Evolutionary conservation across 2,329 filamentous ascomycete species (phyloP), one percentile per base, ranked within the genome.

Genomic region (Cytospora piceicola): DNA sequence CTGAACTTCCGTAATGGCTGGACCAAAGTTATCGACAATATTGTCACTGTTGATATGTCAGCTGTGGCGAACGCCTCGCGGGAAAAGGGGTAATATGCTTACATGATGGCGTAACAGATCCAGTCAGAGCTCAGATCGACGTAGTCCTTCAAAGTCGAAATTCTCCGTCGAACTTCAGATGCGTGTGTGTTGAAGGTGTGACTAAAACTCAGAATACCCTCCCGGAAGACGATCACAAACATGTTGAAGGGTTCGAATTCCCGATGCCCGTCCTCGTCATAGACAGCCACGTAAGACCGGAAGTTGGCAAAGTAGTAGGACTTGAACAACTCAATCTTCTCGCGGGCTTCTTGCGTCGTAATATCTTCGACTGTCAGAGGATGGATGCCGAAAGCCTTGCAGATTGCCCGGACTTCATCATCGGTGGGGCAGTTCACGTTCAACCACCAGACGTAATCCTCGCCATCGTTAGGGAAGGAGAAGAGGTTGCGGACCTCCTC

Each of bases 301-400:
- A 98, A 99, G 77, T 92, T 96, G 59, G 97, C 92, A 77, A 99
- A 98, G 79, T 99, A 99, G 81, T 99, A 99, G 52, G 93, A 93
- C 29, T 92, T 91, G 80, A 99, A 99, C 29, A 99, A 85, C 78
- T 99, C 95, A 64, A 99, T 97, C 82, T 99, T 99, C 80, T 99
- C 95, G 53, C 95, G 93, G 14, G 94, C 91, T 79, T 99, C 95
- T 75, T 97, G 93, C 0, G 92, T 96, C 67, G 90, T 90, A 71
- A 99, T 97, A 81, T 99, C 95, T 78, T 99, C 95, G 49, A 94
- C 92, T 0, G 95, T 99, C 77, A 99, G 82, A 39, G 94, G 94
- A 78, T 99, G 95, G 63, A 99, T 91, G 17, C 93, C 93, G 77
- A 99, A 99, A 5, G 95, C 94, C 74, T 94, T 93, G 81, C 93